A percentile compares a stretch with the other conserved stretches of the same genome.
These are phyloP conservation scores for Toxicodendron radicans DNA, from an alignment of 345 rosid species.

Conservation along the genomic window DNA sequence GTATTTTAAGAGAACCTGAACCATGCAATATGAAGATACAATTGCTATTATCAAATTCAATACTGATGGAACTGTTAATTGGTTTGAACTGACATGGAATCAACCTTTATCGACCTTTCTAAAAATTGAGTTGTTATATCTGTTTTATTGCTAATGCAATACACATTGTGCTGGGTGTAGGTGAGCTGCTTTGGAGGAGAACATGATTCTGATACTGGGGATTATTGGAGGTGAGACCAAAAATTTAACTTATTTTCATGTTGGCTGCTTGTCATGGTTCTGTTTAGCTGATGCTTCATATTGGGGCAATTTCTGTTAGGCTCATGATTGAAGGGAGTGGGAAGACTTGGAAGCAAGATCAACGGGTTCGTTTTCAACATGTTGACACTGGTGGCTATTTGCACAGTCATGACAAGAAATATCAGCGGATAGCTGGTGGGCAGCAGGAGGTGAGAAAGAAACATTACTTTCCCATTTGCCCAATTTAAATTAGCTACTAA, in stretches of 20 bases:
- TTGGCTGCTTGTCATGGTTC: not conserved
- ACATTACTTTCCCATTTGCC: not conserved
- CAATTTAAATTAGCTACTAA: not conserved
- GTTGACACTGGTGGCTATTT: conserved; percentile 91
- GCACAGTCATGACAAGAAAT: conserved; percentile 97
- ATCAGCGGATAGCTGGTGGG: conserved; percentile 97
- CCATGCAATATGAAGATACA: not conserved
- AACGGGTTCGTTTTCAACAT: conserved; percentile 88
- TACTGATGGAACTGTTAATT: not conserved
- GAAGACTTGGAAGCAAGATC: conserved; percentile 95
- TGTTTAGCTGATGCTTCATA: conserved; percentile 16
- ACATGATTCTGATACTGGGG: conserved; percentile 89
- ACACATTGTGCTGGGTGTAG: conserved; percentile 35
- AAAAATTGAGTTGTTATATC: not conserved
- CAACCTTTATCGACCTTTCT: not conserved
- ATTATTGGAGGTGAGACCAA: conserved; percentile 79
- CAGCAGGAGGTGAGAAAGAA: conserved; percentile 87
- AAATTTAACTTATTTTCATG: conserved; percentile 1
- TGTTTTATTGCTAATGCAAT: not conserved
- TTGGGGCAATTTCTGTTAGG: conserved; percentile 39
- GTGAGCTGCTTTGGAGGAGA: conserved; percentile 98
- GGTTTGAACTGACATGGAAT: not conserved
- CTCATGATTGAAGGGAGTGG: conserved; percentile 88
- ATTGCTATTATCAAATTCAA: not conserved
- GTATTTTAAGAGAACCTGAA: not conserved